Evolutionary conservation across 371 early-diverging fungal genomes (phyloP), one percentile per base, ranked within the genome.

Genomic region (Rhizopus stolonifer): DNA sequence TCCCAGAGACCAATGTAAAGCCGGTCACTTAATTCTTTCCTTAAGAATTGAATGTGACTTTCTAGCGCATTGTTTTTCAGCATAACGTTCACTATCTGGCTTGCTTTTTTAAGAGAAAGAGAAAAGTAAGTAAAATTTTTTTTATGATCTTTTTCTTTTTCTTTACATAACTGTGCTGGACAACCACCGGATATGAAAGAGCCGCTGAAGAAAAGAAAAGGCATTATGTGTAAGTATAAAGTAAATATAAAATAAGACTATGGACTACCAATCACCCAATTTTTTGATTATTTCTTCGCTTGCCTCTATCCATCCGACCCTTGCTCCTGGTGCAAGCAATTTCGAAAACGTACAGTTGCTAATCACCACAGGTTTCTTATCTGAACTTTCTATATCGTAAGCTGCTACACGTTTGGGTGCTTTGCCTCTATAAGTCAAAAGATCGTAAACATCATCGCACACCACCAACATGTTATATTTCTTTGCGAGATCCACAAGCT

Each of bases 381-480:
- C 25, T 9, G 44, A 23, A 1, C 15, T 18, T 24, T 65, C 64
- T 25, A 71, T 33, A 53, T 76, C 77, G 50, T 64, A 72, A 0
- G 67, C 62, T 4, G 70, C 69, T 0, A 69, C 6, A 0, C 73
- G 58, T 22, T 64, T 44, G 5, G 70, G 61, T 0, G 49, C 22
- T 1, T 32, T 36, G 0, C 54, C 57, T 46, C 60, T 45, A 46
- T 59, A 80, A 0, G 66, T 74, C 47, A 84, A 55, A 22, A 82
- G 52, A 43, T 81, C 78, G 49, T 86, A 86, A 0, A 86, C 82
- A 64, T 85, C 86, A 53, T 85, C 86, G 49, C 84, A 83, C 2
- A 85, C 67, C 18, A 86, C 56, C 22, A 86, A 54, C 6, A 86
- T 59, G 36, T 84, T 72, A 55, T 81, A 70, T 29, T 72, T 29